Conservation (phyloP, 495 filamentous ascomycete genomes). For the Aspergillus steynii region DNA sequence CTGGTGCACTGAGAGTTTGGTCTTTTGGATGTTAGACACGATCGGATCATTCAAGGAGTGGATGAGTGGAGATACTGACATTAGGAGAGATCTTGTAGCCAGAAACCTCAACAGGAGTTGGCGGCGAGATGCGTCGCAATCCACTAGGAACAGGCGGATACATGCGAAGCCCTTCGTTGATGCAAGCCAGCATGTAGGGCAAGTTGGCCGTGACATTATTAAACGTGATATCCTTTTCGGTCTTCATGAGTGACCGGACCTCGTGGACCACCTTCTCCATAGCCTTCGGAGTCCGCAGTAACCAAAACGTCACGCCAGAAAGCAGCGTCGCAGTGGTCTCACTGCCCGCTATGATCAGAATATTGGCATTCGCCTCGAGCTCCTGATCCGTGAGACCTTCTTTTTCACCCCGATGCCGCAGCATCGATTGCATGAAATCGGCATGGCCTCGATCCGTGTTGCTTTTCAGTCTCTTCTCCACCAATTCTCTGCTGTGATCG, state of each 20-base stretch:
- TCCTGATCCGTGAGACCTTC: conserved; percentile 35
- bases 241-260: conserved; percentile 48
- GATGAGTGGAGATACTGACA: background rate
- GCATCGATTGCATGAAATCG: conserved; percentile 8
- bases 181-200: conserved; percentile 29
- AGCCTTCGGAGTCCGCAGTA: conserved; percentile 31
- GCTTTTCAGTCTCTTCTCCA: conserved; percentile 14
- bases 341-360: conserved; percentile 48
- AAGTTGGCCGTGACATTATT: conserved; percentile 34
- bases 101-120: background rate
- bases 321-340: conserved; percentile 50
- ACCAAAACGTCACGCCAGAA: conserved; percentile 33
- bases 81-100: conserved; percentile 2
- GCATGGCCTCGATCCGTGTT: background rate
- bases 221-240: conserved; percentile 50
- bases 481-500: conserved; percentile 11
- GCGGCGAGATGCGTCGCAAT: conserved; percentile 21
- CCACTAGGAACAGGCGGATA: conserved; percentile 30
- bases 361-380: conserved; percentile 25
- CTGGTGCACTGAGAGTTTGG: conserved; percentile 7
- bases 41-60: background rate
- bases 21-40: background rate
- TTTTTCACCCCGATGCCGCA: conserved; percentile 23
- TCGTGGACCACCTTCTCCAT: conserved; percentile 46
- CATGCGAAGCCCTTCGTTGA: conserved; percentile 34